A percentile compares a stretch with the other conserved stretches of the same genome.
Evolutionary conservation across 202 grass and related monocot genomes (phyloP).

Genomic region (Zizania palustris): DNA sequence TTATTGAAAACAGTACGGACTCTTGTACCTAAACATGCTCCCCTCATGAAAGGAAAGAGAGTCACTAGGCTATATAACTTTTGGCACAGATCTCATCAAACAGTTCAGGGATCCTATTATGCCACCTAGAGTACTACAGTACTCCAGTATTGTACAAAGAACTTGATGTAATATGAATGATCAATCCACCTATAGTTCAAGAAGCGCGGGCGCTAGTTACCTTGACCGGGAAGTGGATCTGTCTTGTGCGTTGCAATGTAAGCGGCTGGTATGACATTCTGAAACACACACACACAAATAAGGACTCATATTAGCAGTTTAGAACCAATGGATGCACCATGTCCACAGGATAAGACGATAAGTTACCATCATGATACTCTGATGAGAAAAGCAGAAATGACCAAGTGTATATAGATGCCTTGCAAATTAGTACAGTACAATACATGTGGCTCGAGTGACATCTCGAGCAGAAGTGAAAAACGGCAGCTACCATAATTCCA

Average conservation of each 20-base stretch:
- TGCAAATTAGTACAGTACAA: slow-evolving; percentile 45
- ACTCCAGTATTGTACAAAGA: not conserved
- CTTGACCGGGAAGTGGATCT: slow-evolving; percentile 80
- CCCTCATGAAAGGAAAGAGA: slow-evolving; percentile 13
- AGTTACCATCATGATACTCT: not conserved
- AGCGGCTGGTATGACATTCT: slow-evolving; percentile 69
- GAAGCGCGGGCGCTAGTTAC: slow-evolving; percentile 38
- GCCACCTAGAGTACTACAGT: not conserved
- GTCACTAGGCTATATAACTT: not conserved
- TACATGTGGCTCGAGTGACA: slow-evolving; percentile 36
- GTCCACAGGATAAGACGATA: not conserved
- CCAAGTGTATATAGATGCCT: slow-evolving; percentile 32
- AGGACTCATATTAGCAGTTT: slow-evolving; percentile 21
- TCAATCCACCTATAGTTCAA: not conserved
- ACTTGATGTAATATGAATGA: not conserved
- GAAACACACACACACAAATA: not conserved
- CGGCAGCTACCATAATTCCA: not conserved
- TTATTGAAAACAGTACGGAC: not conserved
- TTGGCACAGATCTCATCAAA: not conserved
- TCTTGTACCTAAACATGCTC: not conserved
- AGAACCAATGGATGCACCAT: not conserved
- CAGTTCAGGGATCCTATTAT: not conserved
- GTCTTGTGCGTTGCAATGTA: slow-evolving; percentile 80
- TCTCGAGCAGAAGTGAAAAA: slow-evolving; percentile 25
- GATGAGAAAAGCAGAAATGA: not conserved